These are phyloP conservation scores for Epichloe bromicola DNA, from an alignment of 2,329 filamentous ascomycete genomes.

Conservation along the genomic window DNA sequence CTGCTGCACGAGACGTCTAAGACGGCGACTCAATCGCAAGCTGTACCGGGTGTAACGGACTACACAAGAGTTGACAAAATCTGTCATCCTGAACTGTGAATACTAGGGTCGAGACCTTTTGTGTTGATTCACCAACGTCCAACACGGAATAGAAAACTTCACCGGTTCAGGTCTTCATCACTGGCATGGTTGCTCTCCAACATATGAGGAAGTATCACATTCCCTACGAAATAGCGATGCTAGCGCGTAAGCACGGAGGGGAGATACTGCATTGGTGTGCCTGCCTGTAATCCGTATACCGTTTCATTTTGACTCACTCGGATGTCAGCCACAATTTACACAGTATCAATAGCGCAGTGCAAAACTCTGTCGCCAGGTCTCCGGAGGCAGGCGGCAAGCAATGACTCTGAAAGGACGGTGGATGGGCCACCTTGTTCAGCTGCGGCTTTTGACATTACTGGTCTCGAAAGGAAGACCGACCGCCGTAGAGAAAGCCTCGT, in stretches of 20 bases:
- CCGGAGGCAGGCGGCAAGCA: not conserved
- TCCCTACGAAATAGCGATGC: not conserved
- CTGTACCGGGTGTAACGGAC: not conserved
- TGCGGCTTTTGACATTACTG: too few relatives aligned
- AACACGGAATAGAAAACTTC: not conserved
- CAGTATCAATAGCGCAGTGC: not conserved
- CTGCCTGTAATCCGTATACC: not conserved
- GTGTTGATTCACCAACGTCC: not conserved
- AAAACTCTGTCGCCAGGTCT: not conserved
- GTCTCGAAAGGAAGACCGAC: too few relatives aligned
- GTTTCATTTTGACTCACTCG: not conserved
- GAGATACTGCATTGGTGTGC: not conserved
- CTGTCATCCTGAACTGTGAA: not conserved
- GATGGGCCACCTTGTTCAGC: not conserved
- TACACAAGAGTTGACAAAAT: not conserved
- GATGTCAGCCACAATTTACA: not conserved
- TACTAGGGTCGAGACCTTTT: not conserved
- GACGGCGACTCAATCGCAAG: not conserved
- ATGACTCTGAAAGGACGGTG: not conserved
- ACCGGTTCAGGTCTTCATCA: not conserved
- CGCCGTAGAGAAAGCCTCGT: too few relatives aligned
- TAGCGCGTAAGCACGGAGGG: not conserved
- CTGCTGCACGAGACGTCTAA: not conserved
- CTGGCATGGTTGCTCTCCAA: not conserved
- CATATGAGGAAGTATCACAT: not conserved